Base-by-base conservation (phyloP, 1,284 basidiomycete genomes). In the Marasmius oreades region DNA sequence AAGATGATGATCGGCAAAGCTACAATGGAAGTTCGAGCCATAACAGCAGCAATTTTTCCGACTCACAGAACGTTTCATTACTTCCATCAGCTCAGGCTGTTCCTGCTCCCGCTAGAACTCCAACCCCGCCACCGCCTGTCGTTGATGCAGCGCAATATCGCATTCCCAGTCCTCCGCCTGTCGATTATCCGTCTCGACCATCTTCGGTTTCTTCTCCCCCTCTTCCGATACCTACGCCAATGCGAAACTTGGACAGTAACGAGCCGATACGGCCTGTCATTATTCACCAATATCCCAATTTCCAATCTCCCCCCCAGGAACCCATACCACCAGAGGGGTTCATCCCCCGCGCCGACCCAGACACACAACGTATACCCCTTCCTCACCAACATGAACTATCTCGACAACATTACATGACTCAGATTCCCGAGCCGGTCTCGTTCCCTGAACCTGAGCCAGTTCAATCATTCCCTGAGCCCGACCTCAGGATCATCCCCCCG, bases 271-370 rank as follows among this genome's bases (percentile, higher is more conserved):
- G 51, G 18, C 56, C 56, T 24, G 43, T 51, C 12, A 54, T 51
- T 6, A 22, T 51, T 24, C 56, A 58, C 47, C 53, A 58, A 33
- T n/a, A 51, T n/a, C 56, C 56, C 2, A 26, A 50, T 31, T 50
- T 31, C 23, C 6, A 24, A 20, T 54, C 56, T 7, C 52, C 53
- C 22, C 56, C 52, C 26, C 52, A 48, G 14, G 36, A 36, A 1
- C 39, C 39, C n/a, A 55, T 58, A 14, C 56, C 56, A 12, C 56
- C 56, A 7, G 56, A 58, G 45, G 56, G 56, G 23, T 54, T 58
- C 46, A 58, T 58, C 44, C 56, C 56, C 10, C 16, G 50, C 44
- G 47, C 50, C 28, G 31, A 42, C 23, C 22, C 33, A 11, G 47
- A 43, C n/a, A 31, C 24, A 31, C 36, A 43, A 33, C 36, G 28